Conservation (phyloP, 2,329 filamentous ascomycete species). For the Tympanopsis confertula region DNA sequence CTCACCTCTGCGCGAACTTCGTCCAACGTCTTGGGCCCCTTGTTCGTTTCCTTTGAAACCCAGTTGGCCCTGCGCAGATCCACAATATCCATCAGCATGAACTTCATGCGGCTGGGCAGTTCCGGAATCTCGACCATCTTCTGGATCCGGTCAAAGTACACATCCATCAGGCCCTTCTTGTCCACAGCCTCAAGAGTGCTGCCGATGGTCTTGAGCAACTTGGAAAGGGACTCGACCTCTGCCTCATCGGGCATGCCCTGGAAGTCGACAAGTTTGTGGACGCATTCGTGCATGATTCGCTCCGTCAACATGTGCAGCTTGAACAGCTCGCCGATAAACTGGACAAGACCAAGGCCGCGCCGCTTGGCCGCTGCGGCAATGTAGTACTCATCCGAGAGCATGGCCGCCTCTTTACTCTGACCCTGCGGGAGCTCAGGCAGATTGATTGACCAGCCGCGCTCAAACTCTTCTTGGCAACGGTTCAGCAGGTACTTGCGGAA, state of each 20-base stretch:
- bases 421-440: conserved; percentile 65
- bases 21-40: conserved; percentile 92
- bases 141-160: conserved; percentile 84
- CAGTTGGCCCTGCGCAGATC: conserved; percentile 71
- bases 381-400: conserved; percentile 96
- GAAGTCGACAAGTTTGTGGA: conserved; percentile 92
- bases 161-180: conserved; percentile 77
- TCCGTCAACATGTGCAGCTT: conserved; percentile 98
- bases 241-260: conserved; percentile 87
- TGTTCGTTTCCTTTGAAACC: conserved; percentile 78
- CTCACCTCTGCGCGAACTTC: conserved; percentile 74
- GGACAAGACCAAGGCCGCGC: conserved; percentile 90
- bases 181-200: conserved; percentile 72
- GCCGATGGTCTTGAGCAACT: conserved; percentile 85
- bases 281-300: conserved; percentile 99
- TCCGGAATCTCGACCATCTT: conserved; percentile 69
- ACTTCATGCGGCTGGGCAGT: conserved; percentile 76
- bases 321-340: conserved; percentile 98
- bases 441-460: conserved; percentile 90
- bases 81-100: conserved; percentile 92
- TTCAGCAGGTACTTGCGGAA: conserved; percentile 99
- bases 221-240: conserved; percentile 89
- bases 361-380: conserved; percentile 85
- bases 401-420: conserved; percentile 57
- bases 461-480: conserved; percentile 96